Conservation (phyloP, 2,329 filamentous ascomycete genomes). For the Cladophialophora psammophila region DNA sequence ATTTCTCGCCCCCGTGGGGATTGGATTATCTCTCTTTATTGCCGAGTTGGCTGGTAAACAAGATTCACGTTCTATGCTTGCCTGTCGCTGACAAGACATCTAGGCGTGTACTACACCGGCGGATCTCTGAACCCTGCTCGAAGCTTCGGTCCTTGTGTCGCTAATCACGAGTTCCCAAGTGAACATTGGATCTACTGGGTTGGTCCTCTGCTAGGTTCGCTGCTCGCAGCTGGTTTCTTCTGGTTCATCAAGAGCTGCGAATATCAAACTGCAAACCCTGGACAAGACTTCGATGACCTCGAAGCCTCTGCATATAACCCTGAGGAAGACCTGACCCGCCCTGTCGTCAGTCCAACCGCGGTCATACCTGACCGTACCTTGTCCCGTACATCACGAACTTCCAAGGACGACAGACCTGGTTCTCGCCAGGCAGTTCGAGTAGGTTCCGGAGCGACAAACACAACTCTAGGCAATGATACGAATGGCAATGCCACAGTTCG, state of each 20-base stretch:
- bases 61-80: too few species aligned
- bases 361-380: constrained; percentile 30
- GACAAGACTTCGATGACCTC: constrained; percentile 59
- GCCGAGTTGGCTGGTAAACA: constrained; percentile 56
- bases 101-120: constrained; percentile 58
- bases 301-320: constrained; percentile 39
- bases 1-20: constrained; percentile 73
- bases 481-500: constrained; percentile 23
- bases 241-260: constrained; percentile 55
- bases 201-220: constrained; percentile 54
- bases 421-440: constrained; percentile 21
- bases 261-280: constrained; percentile 55
- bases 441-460: constrained; percentile 14
- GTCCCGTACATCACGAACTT: constrained; percentile 25
- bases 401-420: constrained; percentile 27
- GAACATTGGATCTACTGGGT: constrained; percentile 60
- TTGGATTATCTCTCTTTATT: constrained; percentile 75
- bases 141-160: constrained; percentile 57
- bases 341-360: constrained; percentile 37
- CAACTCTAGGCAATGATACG: constrained; percentile 4
- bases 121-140: constrained; percentile 58
- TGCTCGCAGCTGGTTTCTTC: constrained; percentile 60
- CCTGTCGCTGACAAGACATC: not conserved
- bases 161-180: constrained; percentile 52
- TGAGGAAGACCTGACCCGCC: constrained; percentile 37